Evolutionary conservation across 2,329 filamentous ascomycete species (phyloP), one percentile per base, ranked within the genome.

Genomic region (Lachnellula willkommii): DNA sequence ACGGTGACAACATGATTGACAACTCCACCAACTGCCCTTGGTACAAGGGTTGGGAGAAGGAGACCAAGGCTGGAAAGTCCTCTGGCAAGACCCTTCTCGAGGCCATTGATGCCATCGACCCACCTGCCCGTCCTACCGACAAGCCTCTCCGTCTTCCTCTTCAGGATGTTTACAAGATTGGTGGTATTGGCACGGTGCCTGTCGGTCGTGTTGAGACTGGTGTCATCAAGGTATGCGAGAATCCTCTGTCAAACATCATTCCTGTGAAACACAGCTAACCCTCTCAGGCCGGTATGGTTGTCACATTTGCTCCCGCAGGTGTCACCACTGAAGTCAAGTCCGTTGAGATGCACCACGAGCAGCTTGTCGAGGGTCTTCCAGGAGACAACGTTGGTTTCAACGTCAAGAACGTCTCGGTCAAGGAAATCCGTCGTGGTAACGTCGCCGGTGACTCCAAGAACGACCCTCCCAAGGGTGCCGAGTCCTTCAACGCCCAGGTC

Each of bases 261-360:
- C 79, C 91, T 15, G 1, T 17, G 2, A 40, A n/a, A 7, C 37
- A 17, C 15, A n/a, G 37, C 37, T 40, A 40, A 96, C 70, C 26
- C 96, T 92, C 81, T 96, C 12, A 59, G 56, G 82, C 84, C 75
- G 83, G 84, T 75, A 87, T 93, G 89, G 85, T 97, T 80, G 93
- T 97, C 71, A 97, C 93, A 82, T 97, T 97, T 79, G 94, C 94
- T 74, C 94, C 94, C 69, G 82, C 92, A 84, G 90, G 90, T 87
- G 92, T 99, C 77, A 97, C 94, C 87, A 97, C 94, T 85, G 94
- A 99, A 90, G 94, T 97, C 87, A 99, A 99, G 91, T 97, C 93
- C 79, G 94, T 99, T 73, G 94, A 99, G 85, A 99, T 99, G 94
- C 93, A 96, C 87, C 93, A 97, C 91, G 90, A 96, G 85, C 92